phyloP scores from a whole-genome alignment of 78 protist species.

The Dictyostelium discoideum region dicty_2.7 NC_007089.4:1612501-1613000 shows the following conservation, averaged over 20 bases:
- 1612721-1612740: no score
- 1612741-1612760: no score
- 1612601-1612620: neutral
- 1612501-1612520: neutral
- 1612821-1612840: neutral
- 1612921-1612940: neutral
- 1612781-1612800: neutral
- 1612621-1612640: neutral
- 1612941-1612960: neutral
- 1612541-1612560: neutral
- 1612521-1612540: neutral
- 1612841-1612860: neutral
- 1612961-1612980: no score
- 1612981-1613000: no score
- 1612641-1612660: neutral
- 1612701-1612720: no score
- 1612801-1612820: neutral
- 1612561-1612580: neutral
- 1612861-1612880: no score
- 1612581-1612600: neutral
- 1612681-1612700: neutral
- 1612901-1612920: no score
- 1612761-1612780: neutral
- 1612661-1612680: neutral
- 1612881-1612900: no score